Evolutionary conservation across 2,329 filamentous ascomycete species (phyloP).

Genomic region (Proliferodiscus dingleyae): DNA sequence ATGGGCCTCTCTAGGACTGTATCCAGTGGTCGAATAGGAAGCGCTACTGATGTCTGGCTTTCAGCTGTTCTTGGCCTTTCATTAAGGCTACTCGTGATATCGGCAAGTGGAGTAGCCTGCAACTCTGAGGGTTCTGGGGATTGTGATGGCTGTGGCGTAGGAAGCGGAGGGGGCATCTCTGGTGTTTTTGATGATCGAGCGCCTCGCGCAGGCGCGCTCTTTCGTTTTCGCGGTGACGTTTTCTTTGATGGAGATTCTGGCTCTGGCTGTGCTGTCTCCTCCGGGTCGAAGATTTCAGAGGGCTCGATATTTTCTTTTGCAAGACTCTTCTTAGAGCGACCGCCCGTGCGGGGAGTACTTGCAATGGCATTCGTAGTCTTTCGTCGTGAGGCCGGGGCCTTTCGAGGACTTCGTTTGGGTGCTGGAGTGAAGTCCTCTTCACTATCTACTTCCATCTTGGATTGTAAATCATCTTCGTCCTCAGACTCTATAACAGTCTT

Average conservation of each 20-base stretch:
- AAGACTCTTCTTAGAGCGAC: constrained; percentile 39
- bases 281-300: constrained; percentile 55
- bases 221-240: constrained; percentile 61
- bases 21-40: constrained; percentile 71
- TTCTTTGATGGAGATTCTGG: constrained; percentile 51
- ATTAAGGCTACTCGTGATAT: constrained; percentile 69
- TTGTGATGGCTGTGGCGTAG: constrained; percentile 50
- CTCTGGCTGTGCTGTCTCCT: constrained; percentile 44
- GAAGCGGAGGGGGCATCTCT: constrained; percentile 33
- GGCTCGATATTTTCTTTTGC: constrained; percentile 49
- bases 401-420: constrained; percentile 48
- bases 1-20: constrained; percentile 82
- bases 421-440: constrained; percentile 78
- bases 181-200: constrained; percentile 29
- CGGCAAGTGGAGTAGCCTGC: constrained; percentile 58
- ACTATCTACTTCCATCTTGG: constrained; percentile 55
- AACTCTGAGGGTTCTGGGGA: constrained; percentile 51
- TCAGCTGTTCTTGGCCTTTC: constrained; percentile 48
- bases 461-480: constrained; percentile 65
- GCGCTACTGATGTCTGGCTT: constrained; percentile 48
- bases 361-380: constrained; percentile 35
- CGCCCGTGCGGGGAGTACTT: constrained; percentile 21
- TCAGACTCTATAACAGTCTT: constrained; percentile 71
- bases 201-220: constrained; percentile 45
- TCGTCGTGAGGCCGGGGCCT: constrained; percentile 48